phyloP scores from a whole-genome alignment of 805 yeast genomes.

The Ogataea saltuana region DNA sequence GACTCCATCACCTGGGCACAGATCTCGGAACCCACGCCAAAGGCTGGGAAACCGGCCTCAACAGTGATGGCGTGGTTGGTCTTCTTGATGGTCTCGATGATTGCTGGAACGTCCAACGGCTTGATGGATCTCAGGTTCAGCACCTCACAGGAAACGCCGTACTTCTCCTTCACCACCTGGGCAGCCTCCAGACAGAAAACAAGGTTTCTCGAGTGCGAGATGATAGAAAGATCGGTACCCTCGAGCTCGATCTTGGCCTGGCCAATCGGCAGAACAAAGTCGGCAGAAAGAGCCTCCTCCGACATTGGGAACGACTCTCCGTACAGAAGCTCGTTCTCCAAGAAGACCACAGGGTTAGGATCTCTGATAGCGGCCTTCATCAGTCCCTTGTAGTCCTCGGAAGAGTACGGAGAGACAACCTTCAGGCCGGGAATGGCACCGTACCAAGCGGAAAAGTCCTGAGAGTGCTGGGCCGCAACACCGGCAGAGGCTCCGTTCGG shows the following conservation, averaged over 20 bases:
- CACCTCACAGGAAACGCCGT: constrained; percentile 90
- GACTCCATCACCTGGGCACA: constrained; percentile 98
- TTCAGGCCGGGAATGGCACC: constrained; percentile 97
- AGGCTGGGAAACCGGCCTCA: constrained; percentile 97
- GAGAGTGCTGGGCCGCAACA: constrained; percentile 99
- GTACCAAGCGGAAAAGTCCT: constrained; percentile 97
- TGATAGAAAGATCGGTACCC: constrained; percentile 88
- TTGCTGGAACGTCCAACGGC: constrained; percentile 89
- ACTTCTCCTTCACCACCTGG: constrained; percentile 74
- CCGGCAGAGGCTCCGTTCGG: constrained; percentile 99
- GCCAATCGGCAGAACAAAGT: constrained; percentile 90
- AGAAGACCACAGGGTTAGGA: constrained; percentile 95
- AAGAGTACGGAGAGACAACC: constrained; percentile 92
- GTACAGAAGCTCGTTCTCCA: constrained; percentile 94
- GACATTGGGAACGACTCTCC: constrained; percentile 88
- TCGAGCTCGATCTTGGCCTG: constrained; percentile 92
- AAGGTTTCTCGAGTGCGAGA: constrained; percentile 91
- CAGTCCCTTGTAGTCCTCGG: constrained; percentile 95
- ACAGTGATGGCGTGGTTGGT: constrained; percentile 95
- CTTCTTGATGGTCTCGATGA: constrained; percentile 87
- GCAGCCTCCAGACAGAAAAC: constrained; percentile 88
- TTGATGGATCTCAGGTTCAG: constrained; percentile 94
- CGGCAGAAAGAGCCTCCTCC: constrained; percentile 86
- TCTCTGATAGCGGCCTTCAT: constrained; percentile 96
- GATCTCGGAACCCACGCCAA: constrained; percentile 98